Conservation (phyloP, 2,329 filamentous ascomycete species). For the Colletotrichum spaethianum region DNA sequence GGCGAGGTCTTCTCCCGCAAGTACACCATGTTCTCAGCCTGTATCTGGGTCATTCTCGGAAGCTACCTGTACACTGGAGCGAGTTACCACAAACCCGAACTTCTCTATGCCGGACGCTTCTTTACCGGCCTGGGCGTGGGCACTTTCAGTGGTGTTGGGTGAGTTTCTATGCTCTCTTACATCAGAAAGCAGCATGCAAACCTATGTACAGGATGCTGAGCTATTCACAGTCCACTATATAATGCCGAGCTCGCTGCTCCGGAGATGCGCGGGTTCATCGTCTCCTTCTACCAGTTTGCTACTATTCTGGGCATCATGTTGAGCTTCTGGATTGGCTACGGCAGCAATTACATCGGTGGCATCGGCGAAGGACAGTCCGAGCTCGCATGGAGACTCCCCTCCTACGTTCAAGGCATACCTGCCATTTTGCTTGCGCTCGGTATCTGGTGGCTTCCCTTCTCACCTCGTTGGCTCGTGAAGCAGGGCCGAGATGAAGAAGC, state of each 20-base stretch:
- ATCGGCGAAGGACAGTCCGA: conserved; percentile 58
- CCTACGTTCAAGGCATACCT: conserved; percentile 60
- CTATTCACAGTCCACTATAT: conserved; percentile 55
- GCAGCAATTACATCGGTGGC: conserved; percentile 63
- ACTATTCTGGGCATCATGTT: conserved; percentile 71
- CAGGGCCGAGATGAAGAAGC: conserved; percentile 52
- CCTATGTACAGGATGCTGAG: background rate
- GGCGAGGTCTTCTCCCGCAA: conserved; percentile 65
- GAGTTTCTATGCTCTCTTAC: background rate
- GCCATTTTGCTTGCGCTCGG: conserved; percentile 53
- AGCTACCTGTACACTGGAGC: conserved; percentile 62
- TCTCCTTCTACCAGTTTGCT: conserved; percentile 75
- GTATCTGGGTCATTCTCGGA: conserved; percentile 61
- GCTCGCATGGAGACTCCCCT: conserved; percentile 60
- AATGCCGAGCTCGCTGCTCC: conserved; percentile 70
- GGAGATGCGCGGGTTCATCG: conserved; percentile 76
- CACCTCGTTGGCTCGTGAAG: conserved; percentile 55
- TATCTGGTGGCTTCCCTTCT: conserved; percentile 56
- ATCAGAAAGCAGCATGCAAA: background rate
- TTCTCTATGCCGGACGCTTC: conserved; percentile 64
- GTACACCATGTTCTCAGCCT: conserved; percentile 66
- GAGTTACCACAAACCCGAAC: conserved; percentile 52
- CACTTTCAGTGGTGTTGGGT: conserved; percentile 59
- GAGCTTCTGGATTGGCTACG: conserved; percentile 63
- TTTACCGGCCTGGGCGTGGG: conserved; percentile 66